Base-by-base conservation (phyloP, 2,329 filamentous ascomycete genomes). In the Xylariaceae sp. region DNA sequence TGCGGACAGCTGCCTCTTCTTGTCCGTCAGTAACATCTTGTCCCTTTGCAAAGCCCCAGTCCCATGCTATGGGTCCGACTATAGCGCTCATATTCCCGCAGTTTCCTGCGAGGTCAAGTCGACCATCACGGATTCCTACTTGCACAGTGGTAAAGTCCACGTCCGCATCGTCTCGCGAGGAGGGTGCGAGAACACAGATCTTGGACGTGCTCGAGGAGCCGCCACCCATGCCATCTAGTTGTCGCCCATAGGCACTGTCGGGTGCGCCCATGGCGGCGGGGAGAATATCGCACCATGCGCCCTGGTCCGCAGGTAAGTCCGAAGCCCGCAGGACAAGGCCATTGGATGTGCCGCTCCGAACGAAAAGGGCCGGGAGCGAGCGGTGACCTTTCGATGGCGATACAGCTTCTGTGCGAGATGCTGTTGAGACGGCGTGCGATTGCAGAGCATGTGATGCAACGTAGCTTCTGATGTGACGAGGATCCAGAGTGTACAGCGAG, bases 141-240 rank as follows among this genome's bases (percentile, higher is more conserved):
- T 79, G 77, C 1, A 81, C 75, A 32, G 65, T 65, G 5, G 63
- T 64, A 31, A 60, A 65, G 22, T 64, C 61, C n/a, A 65, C 54
- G 18, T 65, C 62, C 1, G 58, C 62, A 11, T 51, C 50, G 6
- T 30, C 44, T 14, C 73, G 68, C 2, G 66, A 62, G 2, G 81
- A 74, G 1, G 71, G 70, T 2, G 76, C 77, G 1, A 90, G 74
- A 1, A 90, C 73, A 66, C 85, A 87, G 15, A 90, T 74, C 65
- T 90, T 90, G 49, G 81, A 86, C 18, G 53, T 53, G 14, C 47
- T 49, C 10, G 83, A 87, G 48, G 86, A 73, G 4, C 85, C 86
- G 0, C 81, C 84, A 2, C 86, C 86, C 66, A 89, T 76, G 9
- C 86, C 86, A 62, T 90, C 77, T 1, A 90, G 80, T 66, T 90